Evolutionary conservation across 2,329 filamentous ascomycete species (phyloP).

Genomic region (Aspergillus sp.): DNA sequence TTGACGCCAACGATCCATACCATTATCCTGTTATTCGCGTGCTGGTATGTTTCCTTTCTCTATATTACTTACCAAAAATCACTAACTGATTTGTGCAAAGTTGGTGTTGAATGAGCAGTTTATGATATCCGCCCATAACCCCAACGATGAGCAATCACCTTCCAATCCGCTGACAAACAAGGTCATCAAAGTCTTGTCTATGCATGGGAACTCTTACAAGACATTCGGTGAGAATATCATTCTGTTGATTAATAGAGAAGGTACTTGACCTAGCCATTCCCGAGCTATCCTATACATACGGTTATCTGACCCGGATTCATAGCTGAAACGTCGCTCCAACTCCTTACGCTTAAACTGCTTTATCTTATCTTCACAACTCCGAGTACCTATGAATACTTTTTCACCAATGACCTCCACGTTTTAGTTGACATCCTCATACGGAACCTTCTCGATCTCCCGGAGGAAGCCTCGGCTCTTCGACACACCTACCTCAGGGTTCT

Average conservation of each 20-base stretch:
- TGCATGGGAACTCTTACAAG: slow-evolving; percentile 77
- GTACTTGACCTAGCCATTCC: slow-evolving; percentile 29
- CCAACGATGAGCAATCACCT: slow-evolving; percentile 38
- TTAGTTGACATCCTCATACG: slow-evolving; percentile 94
- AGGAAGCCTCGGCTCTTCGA: slow-evolving; percentile 70
- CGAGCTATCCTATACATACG: neutral
- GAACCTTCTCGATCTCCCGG: slow-evolving; percentile 91
- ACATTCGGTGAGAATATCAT: slow-evolving; percentile 99
- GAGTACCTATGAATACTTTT: slow-evolving; percentile 95
- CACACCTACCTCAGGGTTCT: slow-evolving; percentile 95
- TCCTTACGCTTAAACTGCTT: slow-evolving; percentile 93
- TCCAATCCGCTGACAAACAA: slow-evolving; percentile 74
- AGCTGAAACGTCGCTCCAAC: slow-evolving; percentile 85
- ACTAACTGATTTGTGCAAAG: slow-evolving; percentile 48
- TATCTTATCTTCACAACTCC: slow-evolving; percentile 93
- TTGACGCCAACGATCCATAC: slow-evolving; percentile 88
- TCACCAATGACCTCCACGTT: slow-evolving; percentile 93
- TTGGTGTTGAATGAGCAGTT: slow-evolving; percentile 98
- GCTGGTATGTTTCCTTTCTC: slow-evolving; percentile 59
- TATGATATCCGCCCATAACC: slow-evolving; percentile 72
- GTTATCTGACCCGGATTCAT: slow-evolving; percentile 15
- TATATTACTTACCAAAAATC: neutral
- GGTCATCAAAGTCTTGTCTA: slow-evolving; percentile 85
- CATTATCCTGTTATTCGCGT: slow-evolving; percentile 95
- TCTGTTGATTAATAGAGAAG: slow-evolving; percentile 88